Percentiles rank a stretch among this genome's conserved stretches.
phyloP scores from a whole-genome alignment of 495 filamentous ascomycete genomes.

The Penicilliopsis zonata region DNA sequence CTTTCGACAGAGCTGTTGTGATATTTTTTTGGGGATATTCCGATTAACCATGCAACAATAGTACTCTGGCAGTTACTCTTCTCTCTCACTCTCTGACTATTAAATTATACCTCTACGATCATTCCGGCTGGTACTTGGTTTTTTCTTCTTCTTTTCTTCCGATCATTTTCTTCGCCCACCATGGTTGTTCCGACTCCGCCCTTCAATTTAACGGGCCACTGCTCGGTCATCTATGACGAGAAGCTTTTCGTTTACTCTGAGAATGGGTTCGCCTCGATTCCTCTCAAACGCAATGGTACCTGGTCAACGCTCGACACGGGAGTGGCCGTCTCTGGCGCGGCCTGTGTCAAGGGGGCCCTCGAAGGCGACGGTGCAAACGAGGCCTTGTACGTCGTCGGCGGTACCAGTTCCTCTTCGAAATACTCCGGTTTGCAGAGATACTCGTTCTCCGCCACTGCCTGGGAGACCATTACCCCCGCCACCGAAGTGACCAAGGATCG shows the following conservation, averaged over 20 bases:
- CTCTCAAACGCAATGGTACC: constrained; percentile 50
- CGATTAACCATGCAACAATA: constrained; percentile 14
- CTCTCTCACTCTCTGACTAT: background rate
- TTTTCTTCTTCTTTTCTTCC: constrained; percentile 9
- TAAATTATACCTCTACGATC: too few species aligned
- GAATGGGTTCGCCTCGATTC: constrained; percentile 62
- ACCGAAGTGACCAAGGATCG: constrained; percentile 51
- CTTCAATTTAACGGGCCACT: constrained; percentile 56
- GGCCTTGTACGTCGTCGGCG: constrained; percentile 78
- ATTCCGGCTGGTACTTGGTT: constrained; percentile 23
- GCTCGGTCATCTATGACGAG: constrained; percentile 70
- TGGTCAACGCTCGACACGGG: constrained; percentile 58
- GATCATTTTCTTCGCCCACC: constrained; percentile 3
- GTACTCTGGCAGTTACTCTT: constrained; percentile 30
- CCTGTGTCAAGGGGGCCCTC: constrained; percentile 57
- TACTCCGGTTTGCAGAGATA: constrained; percentile 80
- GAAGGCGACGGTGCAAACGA: constrained; percentile 41
- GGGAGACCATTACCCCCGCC: constrained; percentile 53
- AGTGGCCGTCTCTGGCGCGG: constrained; percentile 56
- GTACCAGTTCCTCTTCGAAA: constrained; percentile 37
- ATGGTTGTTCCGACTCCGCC: constrained; percentile 59
- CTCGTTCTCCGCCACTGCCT: constrained; percentile 60
- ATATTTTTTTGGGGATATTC: too few species aligned
- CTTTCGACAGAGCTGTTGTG: too few species aligned
- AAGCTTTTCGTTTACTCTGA: constrained; percentile 78